Base-by-base conservation (phyloP, 352 stramenopile species). In the Elongisporangium senticosum region DNA sequence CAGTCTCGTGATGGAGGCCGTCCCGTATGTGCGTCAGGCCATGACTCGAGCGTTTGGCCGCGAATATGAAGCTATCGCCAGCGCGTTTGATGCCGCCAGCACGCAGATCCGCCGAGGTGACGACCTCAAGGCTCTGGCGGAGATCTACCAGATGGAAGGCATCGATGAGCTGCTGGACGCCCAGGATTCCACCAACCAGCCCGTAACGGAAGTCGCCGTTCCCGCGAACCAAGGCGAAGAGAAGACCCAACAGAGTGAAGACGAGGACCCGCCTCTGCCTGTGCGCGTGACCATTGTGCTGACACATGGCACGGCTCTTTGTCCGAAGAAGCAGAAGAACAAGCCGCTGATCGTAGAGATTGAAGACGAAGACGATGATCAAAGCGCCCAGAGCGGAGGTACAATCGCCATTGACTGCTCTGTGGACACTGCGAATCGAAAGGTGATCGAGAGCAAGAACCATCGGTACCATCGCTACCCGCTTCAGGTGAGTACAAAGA, bases 91-190 rank as follows among this genome's bases (percentile, higher is more conserved):
- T 23, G 68, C 63, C 3, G 22, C 63, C 4, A 88, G 79, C 24
- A 51, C 43, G 0, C 59, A 26, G 3, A 77, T 94, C 33, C 72
- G 62, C 39, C 77, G 84, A 14, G 59, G 63, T 7, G 77, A 91
- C 0, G 84, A 94, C 55, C 62, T 94, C 10, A 74, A 76, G 51
- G 64, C 80, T 23, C 63, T 94, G 2, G 84, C 79, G 0, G 80
- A 94, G 21, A 26, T 94, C 21, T 94, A 92, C 55, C 80, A 90
- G 58, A 80, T 92, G 71, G 75, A 91, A 10, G 84, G 83, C 6
- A 76, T 92, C 24, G 84, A 90, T 13, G 84, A 94, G 52, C 59
- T 94, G 13, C 64, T 94, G 7, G 83, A 89, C 26, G 68, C 61
- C 22, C 51, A 39, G 40, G 53, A 49, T 47, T 47, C 37, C 53